Evolutionary conservation across 2,329 filamentous ascomycete genomes (phyloP), one percentile per base, ranked within the genome.

Genomic region (Sporothrix dimorphospora): DNA sequence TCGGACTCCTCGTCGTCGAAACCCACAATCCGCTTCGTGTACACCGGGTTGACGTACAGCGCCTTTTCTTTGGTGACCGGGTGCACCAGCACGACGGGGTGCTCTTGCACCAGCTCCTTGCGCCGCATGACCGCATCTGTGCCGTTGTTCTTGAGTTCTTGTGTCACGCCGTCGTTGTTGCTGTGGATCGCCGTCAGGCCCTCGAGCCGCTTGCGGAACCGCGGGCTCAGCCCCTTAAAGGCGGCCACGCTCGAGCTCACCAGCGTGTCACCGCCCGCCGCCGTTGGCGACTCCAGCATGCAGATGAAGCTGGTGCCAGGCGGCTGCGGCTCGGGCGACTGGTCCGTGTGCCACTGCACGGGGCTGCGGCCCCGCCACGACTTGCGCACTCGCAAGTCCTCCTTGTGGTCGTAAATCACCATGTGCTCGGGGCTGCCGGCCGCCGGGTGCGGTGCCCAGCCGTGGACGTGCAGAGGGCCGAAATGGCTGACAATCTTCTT

Each of bases 1-100:
- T 96, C 93, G 1, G 90, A 93, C 78, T 97, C 94, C 79, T 97
- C 93, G 78, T 93, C 92, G 83, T 97, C 96, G 78, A 91, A 89
- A 8, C 93, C 93, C 0, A 95, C 87, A 71, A 97, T 95, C 38
- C 40, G 40, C 89, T 85, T 71, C 92, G 89, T 71, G 69, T 65
- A 71, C 47, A 63, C 69, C 19, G 67, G 67, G 80, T 96, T 97
- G 47, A 97, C 88, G 76, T 88, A 97, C 7, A 97, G 82, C 0
- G 92, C 91, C 83, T 96, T 97, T 81, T 96, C 92, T 14, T 92
- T 92, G 0, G 93, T 97, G 5, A 86, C 88, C 0, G 93, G 93
- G 78, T 97, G 93, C 0, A 92, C 94, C n/a, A 93, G 85, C 2
- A 97, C 89, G 73, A 97, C 83, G 0, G 94, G 94, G 77, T 97